Base-by-base conservation (phyloP, 225 moss, liverwort and hornwort genomes). In the Marchantia polymorpha region DNA sequence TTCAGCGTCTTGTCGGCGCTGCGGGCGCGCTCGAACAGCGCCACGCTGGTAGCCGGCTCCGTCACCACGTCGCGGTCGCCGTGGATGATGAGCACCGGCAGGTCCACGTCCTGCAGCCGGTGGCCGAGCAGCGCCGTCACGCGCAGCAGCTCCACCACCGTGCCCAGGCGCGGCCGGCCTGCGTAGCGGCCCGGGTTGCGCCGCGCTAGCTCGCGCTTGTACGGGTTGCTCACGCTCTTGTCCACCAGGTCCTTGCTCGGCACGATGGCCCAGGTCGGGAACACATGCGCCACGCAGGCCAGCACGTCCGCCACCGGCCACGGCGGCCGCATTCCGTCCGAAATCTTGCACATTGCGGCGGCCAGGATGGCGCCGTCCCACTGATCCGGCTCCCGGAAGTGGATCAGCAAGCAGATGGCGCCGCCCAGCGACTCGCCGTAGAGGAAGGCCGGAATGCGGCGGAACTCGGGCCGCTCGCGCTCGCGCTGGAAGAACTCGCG, bases 281-380 rank as follows among this genome's bases (percentile, higher is more conserved):
- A 88, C 82, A 92, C 82, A 23, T 88, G 63, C 0, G 92, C 94
- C 8, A 94, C 65, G 47, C 88, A 82, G 15, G 84, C 81, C 64
- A 97, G 85, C 31, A 88, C 79, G 23, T 78, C 72, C 72, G 89
- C 90, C 7, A 97, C 86, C 14, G 93, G 93, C 92, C 91, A 92
- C 0, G 86, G 86, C 53, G 96, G 96, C 74, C 81, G 83, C 94
- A 97, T 93, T 70, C 90, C 89, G 74, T 93, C 93, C 23, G 96
- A 92, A 7, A 97, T 97, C 83, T 92, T 93, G 65, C 94, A 94
- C 96, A 97, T 97, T 20, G 96, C 93, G 25, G 93, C 96, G 76
- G 92, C 94, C 12, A 97, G 91, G 67, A 97, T 89, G 3, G 96
- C 92, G 5, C 96, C 96, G 68, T 92, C 89, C 52, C 93, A 97